A percentile compares a stretch with the other conserved stretches of the same genome.
These are phyloP conservation scores for Camillea tinctor DNA, from an alignment of 2,329 filamentous ascomycete genomes.

Conservation along the genomic window DNA sequence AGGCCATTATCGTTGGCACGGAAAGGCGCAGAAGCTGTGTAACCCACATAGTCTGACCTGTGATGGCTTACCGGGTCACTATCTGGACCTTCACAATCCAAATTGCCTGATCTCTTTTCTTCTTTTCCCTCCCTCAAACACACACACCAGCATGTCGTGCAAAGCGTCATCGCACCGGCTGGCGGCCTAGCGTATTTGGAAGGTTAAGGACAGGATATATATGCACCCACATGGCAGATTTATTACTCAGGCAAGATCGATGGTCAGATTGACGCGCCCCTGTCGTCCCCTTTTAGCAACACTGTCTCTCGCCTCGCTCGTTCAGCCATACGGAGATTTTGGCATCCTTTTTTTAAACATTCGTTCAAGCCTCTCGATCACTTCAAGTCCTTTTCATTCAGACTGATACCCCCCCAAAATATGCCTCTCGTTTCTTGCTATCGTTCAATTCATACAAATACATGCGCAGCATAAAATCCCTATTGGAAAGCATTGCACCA, in stretches of 20 bases:
- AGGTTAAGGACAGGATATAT: slow-evolving; percentile 24
- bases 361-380: slow-evolving; percentile 22
- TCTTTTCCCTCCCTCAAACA: slow-evolving; percentile 6
- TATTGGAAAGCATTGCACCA: slow-evolving; percentile 8
- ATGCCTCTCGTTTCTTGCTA: slow-evolving; percentile 25
- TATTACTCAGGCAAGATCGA: slow-evolving; percentile 18
- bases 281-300: slow-evolving; percentile 12
- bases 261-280: slow-evolving; percentile 13
- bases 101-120: slow-evolving; percentile 19
- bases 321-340: slow-evolving; percentile 15
- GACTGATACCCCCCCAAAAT: slow-evolving; percentile 9
- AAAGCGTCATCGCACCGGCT: slow-evolving; percentile 20
- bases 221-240: slow-evolving; percentile 23
- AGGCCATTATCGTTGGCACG: slow-evolving; percentile 32
- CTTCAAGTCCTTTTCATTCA: slow-evolving; percentile 9
- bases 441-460: slow-evolving; percentile 17
- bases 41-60: slow-evolving; percentile 21
- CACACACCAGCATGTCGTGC: slow-evolving; percentile 21
- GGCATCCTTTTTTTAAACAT: slow-evolving; percentile 17
- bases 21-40: slow-evolving; percentile 30
- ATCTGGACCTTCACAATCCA: slow-evolving; percentile 15
- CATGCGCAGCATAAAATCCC: slow-evolving; percentile 16
- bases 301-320: slow-evolving; percentile 16
- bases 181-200: slow-evolving; percentile 13
- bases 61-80: slow-evolving; percentile 15